Base-by-base conservation (phyloP, 2,329 filamentous ascomycete genomes). In the Xylariaceae sp. region DNA sequence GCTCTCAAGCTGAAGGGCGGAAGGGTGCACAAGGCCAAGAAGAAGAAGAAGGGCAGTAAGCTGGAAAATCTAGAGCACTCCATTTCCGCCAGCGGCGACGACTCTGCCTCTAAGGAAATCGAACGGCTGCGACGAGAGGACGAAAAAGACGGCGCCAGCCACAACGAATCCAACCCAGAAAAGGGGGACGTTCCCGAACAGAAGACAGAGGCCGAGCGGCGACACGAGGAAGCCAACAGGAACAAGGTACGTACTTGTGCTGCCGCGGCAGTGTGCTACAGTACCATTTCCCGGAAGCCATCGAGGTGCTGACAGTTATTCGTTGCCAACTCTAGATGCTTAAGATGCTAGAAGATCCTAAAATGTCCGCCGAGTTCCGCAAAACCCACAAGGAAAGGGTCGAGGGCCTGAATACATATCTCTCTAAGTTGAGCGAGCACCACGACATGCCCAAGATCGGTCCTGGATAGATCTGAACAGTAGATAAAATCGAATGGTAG, bases 301-400 rank as follows among this genome's bases (percentile, higher is more conserved):
- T 53, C 40, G 51, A 19, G 49, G 50, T 48, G 51, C 57, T 63
- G 44, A 66, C 44, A 29, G 20, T 57, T 19, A 43, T 58, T 32
- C 44, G 32, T 37, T 40, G 12, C 43, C 20, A 54, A 19, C 42
- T 55, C 59, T 64, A 95, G 91, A 79, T 98, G 67, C 86, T 95
- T 66, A 89, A 96, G 68, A 81, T 91, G 60, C 78, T 96, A 44
- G 87, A 89, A 70, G 76, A 78, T 2, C 79, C 80, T 2, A 75
- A 75, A 6, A 72, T 78, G 7, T 74, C 80, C 46, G 86, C 89
- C 14, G 93, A 97, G 71, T 88, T 96, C 16, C 85, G 93, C 64
- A 98, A 97, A 80, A 96, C 93, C 26, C 95, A 99, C 75, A 98
- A 98, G 73, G 90, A 99, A 78, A 87, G 91, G 10, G 93, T 99